Evolutionary conservation across 1,139 yeast species (phyloP), one percentile per base, ranked within the genome.

Genomic region (Arxiozyma heterogenica): DNA sequence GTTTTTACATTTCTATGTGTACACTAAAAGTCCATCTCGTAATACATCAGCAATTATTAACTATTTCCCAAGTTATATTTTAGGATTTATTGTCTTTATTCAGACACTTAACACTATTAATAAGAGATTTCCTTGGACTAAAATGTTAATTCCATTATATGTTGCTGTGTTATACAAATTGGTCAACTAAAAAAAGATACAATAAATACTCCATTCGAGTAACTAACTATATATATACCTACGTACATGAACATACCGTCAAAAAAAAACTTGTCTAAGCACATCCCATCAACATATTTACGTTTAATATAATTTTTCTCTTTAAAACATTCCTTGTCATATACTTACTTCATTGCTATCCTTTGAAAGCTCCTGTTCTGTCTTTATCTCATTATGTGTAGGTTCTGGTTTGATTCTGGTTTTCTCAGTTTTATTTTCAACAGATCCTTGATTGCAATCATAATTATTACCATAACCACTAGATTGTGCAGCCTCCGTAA

Each of bases 21-120:
- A 80, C 47, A 71, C 76, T 70, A 79, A 82, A 21, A 76, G 84
- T 63, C 82, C 81, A 58, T 45, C 49, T 8, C 44, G 27, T 23
- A 27, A 45, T 20, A 27, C n/a, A 30, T 18, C 41, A 15, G 18
- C 49, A 15, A 41, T 51, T n/a, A 12, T 41, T 3, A 81, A 80
- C 63, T 84, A 84, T 66, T 65, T 82, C 51, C 87, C 89, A 47
- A 75, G 86, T 0, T 70, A 80, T 47, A 78, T 80, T 62, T 81
- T 84, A 11, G 49, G 49, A 18, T 46, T 46, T 30, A 21, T 50
- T 15, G 27, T 45, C 20, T 34, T 45, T 39, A 17, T 39, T 30
- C 49, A 50, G 38, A 12, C 30, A 20, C 20, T 34, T 5, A 34
- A 34, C 43, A 46, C 49, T 3, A 6, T 46, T 20, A 46, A 34